phyloP scores from a whole-genome alignment of 2,329 filamentous ascomycete genomes.

The Hortaea sp. region DNA sequence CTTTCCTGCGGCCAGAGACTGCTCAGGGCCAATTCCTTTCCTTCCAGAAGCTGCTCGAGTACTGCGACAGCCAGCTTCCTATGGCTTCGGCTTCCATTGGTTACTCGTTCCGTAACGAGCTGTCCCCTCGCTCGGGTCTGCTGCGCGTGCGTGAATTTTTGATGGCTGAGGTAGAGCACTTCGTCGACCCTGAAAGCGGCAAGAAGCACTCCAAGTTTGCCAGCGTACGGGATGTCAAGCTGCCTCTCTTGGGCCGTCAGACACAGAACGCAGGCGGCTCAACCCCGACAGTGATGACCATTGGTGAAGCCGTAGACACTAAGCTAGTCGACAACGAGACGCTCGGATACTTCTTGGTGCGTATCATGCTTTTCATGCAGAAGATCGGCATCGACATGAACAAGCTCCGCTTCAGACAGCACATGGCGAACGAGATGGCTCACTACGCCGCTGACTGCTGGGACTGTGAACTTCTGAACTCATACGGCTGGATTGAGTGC shows the following conservation, averaged over 20 bases:
- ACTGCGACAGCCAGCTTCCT: conserved; percentile 90
- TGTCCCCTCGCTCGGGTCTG: conserved; percentile 83
- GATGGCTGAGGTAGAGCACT: conserved; percentile 99
- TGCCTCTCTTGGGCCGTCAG: conserved; percentile 73
- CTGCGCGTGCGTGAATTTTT: conserved; percentile 92
- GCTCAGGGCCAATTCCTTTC: conserved; percentile 97
- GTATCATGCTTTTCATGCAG: conserved; percentile 82
- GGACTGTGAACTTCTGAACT: conserved; percentile 88
- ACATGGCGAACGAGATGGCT: conserved; percentile 85
- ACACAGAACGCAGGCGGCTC: conserved; percentile 84
- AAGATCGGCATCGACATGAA: conserved; percentile 77
- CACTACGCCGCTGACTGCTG: conserved; percentile 97
- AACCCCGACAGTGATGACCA: conserved; percentile 57
- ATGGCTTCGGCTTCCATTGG: conserved; percentile 96
- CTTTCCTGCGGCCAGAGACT: conserved; percentile 85
- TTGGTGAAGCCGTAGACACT: conserved; percentile 75
- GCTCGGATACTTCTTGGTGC: conserved; percentile 89
- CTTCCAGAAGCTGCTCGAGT: conserved; percentile 91
- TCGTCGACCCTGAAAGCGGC: conserved; percentile 84
- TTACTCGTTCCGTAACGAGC: conserved; percentile 97
- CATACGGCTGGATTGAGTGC: conserved; percentile 95
- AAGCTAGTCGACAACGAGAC: conserved; percentile 94
- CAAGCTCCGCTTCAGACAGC: conserved; percentile 93
- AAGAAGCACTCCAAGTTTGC: conserved; percentile 89
- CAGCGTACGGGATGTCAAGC: conserved; percentile 73